Percentiles rank a stretch among this genome's conserved stretches.
phyloP scores from a whole-genome alignment of 768 basidiomycete genomes.

The Lyophyllum semitale region DNA sequence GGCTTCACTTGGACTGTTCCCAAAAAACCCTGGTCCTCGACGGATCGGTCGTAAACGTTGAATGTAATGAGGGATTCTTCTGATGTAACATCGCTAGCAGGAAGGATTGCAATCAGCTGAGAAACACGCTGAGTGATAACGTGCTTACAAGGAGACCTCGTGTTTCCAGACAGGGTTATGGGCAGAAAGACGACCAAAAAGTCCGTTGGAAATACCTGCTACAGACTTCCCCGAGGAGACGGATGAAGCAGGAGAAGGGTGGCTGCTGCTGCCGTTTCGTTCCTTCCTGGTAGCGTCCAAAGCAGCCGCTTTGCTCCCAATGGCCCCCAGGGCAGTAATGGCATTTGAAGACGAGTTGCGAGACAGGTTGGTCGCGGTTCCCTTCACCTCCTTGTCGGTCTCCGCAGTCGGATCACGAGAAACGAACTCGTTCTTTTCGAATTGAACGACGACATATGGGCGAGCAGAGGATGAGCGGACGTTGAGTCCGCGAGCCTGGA shows the following conservation, averaged over 20 bases:
- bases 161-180: conserved; percentile 99
- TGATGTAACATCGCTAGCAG: conserved; percentile 87
- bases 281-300: conserved; percentile 35
- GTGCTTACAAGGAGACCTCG: conserved; percentile 96
- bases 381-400: conserved; percentile 87
- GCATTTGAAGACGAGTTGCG: conserved; percentile 58
- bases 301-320: conserved; percentile 49
- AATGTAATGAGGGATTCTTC: conserved; percentile 81
- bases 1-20: conserved; percentile 93
- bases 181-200: conserved; percentile 69
- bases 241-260: conserved; percentile 41
- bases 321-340: conserved; percentile 65
- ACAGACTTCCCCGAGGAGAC: conserved; percentile 37
- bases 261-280: conserved; percentile 41
- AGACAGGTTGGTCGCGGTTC: conserved; percentile 62
- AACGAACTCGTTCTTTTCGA: conserved; percentile 99
- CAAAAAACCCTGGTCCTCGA: conserved; percentile 83
- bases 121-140: conserved; percentile 5
- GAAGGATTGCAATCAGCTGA: conserved; percentile 19
- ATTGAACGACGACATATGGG: conserved; percentile 96
- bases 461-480: conserved; percentile 64
- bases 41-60: conserved; percentile 89
- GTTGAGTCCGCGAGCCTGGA: conserved; percentile 84
- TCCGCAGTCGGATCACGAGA: conserved; percentile 86
- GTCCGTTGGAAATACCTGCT: conserved; percentile 36